phyloP scores from a whole-genome alignment of 2,329 filamentous ascomycete genomes.

The Botrytis medusae region DNA sequence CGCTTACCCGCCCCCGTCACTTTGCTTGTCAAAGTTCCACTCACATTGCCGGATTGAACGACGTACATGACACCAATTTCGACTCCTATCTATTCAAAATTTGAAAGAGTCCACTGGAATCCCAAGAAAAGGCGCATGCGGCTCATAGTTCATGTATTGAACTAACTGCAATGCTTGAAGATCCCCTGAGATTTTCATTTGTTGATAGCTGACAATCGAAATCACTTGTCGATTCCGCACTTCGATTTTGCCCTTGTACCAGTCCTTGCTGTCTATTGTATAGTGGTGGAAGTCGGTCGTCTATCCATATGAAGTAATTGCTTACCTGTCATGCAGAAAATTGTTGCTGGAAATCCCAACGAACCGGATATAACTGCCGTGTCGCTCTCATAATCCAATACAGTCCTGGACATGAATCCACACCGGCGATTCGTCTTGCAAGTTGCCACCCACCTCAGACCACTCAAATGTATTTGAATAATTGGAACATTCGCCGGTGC shows the following conservation, averaged over 20 bases:
- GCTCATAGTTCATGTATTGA: background rate
- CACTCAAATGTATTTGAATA: background rate
- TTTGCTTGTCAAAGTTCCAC: background rate
- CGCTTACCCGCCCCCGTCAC: background rate
- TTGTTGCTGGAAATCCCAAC: slow-evolving; percentile 1
- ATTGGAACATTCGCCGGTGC: background rate
- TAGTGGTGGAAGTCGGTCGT: background rate
- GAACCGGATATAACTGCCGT: background rate
- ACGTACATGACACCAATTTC: slow-evolving; percentile 11
- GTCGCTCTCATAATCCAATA: background rate
- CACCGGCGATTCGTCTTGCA: background rate
- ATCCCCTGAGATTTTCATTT: slow-evolving; percentile 2
- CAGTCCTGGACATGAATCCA: slow-evolving; percentile 4
- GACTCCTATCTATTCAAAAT: background rate
- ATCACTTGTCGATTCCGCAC: background rate
- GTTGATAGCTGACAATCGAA: background rate
- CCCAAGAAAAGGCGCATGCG: background rate
- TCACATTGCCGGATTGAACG: background rate
- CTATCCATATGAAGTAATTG: background rate
- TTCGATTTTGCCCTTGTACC: background rate
- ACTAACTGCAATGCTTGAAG: background rate
- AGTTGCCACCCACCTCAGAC: background rate
- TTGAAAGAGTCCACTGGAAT: background rate
- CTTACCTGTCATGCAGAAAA: background rate
- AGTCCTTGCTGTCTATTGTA: background rate